These are phyloP conservation scores for Cerrena zonata DNA, from an alignment of 1,284 basidiomycete species.

Conservation along the genomic window DNA sequence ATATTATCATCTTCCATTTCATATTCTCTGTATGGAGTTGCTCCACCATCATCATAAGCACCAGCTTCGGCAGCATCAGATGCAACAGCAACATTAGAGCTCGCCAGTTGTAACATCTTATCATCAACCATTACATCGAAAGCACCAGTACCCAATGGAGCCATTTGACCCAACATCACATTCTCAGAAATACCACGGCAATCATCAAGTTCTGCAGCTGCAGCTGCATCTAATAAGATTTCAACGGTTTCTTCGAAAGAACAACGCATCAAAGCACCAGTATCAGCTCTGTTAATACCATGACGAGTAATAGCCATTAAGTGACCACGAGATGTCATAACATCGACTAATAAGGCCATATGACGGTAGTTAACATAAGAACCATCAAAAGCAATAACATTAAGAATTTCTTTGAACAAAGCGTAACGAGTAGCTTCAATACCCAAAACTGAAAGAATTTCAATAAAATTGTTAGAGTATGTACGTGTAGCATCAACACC, in stretches of 20 bases:
- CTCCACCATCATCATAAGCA: conserved; percentile 98
- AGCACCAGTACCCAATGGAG: conserved; percentile 92
- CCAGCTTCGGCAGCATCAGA: conserved; percentile 94
- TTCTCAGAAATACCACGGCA: conserved; percentile 98
- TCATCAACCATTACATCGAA: conserved; percentile 96
- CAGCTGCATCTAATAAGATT: conserved; percentile 97
- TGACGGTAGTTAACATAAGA: conserved; percentile 99
- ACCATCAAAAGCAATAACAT: conserved; percentile 98
- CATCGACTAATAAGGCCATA: conserved; percentile 90
- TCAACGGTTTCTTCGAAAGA: conserved; percentile 99
- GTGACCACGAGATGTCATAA: conserved; percentile 95
- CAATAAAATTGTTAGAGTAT: conserved; percentile 95
- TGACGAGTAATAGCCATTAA: conserved; percentile 99
- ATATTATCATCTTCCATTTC: conserved; percentile 66
- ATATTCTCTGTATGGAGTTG: too few relatives aligned
- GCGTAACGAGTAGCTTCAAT: conserved; percentile 95
- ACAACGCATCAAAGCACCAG: conserved; percentile 94
- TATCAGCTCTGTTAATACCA: conserved; percentile 97
- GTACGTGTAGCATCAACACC: conserved; percentile 91
- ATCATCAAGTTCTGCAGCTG: conserved; percentile 95
- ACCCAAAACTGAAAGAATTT: conserved; percentile 93
- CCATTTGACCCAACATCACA: conserved; percentile 98
- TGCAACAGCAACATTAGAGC: conserved; percentile 93
- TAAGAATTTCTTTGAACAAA: conserved; percentile 86
- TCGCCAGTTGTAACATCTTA: conserved; percentile 97